Evolutionary conservation across 441 rosid genomes (phyloP).

Genomic region (Eutrema salsugineum): DNA sequence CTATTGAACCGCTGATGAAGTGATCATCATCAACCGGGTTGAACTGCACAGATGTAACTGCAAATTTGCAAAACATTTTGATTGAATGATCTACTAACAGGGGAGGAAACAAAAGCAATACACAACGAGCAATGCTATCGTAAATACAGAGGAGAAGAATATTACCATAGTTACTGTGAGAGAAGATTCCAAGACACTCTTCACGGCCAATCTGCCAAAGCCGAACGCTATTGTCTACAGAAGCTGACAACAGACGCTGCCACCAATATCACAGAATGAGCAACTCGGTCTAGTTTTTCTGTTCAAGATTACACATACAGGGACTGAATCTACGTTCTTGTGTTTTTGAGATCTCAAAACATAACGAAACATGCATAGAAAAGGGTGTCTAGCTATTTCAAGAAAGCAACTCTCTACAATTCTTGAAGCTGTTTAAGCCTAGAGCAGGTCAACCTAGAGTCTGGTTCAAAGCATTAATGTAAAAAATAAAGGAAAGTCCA

Average conservation of each 20-base stretch:
- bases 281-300: slow-evolving; percentile 36
- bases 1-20: slow-evolving; percentile 95
- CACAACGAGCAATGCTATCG: background rate
- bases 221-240: slow-evolving; percentile 35
- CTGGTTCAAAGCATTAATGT: background rate
- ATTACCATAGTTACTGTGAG: slow-evolving; percentile 38
- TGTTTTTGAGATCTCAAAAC: slow-evolving; percentile 22
- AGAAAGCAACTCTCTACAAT: background rate
- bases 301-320: slow-evolving; percentile 37
- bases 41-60: slow-evolving; percentile 93
- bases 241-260: slow-evolving; percentile 40
- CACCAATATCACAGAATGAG: slow-evolving; percentile 37
- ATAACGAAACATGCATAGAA: background rate
- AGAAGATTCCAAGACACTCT: slow-evolving; percentile 29
- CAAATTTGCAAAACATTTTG: background rate
- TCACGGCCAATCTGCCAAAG: slow-evolving; percentile 35
- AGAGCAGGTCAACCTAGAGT: slow-evolving; percentile 5
- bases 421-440: background rate
- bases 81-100: background rate
- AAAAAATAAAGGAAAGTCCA: background rate
- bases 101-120: background rate
- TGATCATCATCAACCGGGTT: slow-evolving; percentile 80
- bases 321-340: slow-evolving; percentile 35
- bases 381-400: background rate
- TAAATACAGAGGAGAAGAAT: background rate